These are phyloP conservation scores for Leishmania martiniquensis DNA, from an alignment of 208 protist genomes.

Conservation along the genomic window DNA sequence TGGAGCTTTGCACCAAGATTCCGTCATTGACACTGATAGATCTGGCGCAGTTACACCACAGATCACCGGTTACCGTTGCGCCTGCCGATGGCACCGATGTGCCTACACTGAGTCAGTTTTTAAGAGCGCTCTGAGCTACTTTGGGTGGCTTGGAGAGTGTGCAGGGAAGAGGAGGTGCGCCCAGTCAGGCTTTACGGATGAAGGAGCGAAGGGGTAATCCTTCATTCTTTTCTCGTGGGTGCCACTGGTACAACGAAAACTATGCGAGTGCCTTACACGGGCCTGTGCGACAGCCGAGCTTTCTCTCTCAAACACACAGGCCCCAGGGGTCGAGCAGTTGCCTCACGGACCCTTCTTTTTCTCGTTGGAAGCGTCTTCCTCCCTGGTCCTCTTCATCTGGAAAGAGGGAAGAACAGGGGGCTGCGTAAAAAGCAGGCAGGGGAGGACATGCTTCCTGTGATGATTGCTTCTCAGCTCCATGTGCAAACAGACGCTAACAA, in stretches of 20 bases:
- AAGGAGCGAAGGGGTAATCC: neutral
- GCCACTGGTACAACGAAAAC: neutral
- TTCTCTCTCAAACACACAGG: neutral
- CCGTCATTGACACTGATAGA: conserved; percentile 36
- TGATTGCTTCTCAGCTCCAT: neutral
- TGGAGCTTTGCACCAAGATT: conserved; percentile 53
- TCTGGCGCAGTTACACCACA: conserved; percentile 7
- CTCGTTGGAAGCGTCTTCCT: neutral
- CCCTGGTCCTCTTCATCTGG: neutral
- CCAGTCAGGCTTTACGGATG: neutral
- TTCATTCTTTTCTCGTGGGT: neutral
- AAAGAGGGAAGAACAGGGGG: neutral
- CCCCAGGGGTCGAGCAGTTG: neutral
- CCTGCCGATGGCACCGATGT: neutral
- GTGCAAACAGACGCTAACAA: neutral
- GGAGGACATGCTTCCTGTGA: neutral
- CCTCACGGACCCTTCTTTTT: neutral
- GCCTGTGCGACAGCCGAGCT: neutral
- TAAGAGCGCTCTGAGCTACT: neutral
- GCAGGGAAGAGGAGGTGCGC: neutral
- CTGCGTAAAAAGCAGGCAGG: neutral
- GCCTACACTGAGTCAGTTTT: neutral
- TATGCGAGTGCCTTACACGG: neutral
- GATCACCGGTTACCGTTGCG: conserved; percentile 7
- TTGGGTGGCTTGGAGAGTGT: neutral